Base-by-base conservation (phyloP, 495 filamentous ascomycete species). In the Evernia prunastri region DNA sequence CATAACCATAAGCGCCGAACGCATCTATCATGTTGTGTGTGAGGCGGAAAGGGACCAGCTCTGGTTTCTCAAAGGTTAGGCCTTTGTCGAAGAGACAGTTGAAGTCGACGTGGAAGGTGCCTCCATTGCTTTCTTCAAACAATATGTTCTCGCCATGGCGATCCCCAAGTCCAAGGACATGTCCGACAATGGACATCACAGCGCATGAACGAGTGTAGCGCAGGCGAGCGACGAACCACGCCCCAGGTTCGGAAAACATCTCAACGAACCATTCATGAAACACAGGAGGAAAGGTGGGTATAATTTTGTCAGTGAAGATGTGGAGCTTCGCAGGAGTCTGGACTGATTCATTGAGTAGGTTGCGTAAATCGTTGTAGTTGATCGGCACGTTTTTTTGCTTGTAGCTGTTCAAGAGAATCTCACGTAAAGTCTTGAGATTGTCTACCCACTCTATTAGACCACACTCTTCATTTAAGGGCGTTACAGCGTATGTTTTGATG, bases 41-140 rank as follows among this genome's bases (percentile, higher is more conserved):
- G 47, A 99, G 81, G 25, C 94, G 90, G 80, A 99, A 99, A n/a
- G 94, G 94, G 20, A 99, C 94, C 56, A 87, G 79, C 72, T 99
- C 94, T 0, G 94, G 93, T 78, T 93, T 92, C 64, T 91, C 89
- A 69, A 99, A 97, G 0, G 92, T 96, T 64, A 93, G 84, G 13
- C 95, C 94, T 78, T 97, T 99, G 79, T 99, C 95, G 74, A 99
- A 99, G 27, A 99, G 87, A 76, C 94, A 99, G 76, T 99, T 99
- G 82, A 99, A 99, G 77, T 99, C 94, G 58, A 99, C 94, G 76
- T 99, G 94, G 70, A 97, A 86, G 31, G 95, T 86, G 61, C 96
- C 95, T 54, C 95, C 94, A 66, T 91, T 95, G 42, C 87, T 87
- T 81, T 96, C 91, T 73, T 97, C 92, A 57, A 97, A 89, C 40